Evolutionary conservation across 208 protist species (phyloP).

Genomic region (Trypanosoma mega): DNA sequence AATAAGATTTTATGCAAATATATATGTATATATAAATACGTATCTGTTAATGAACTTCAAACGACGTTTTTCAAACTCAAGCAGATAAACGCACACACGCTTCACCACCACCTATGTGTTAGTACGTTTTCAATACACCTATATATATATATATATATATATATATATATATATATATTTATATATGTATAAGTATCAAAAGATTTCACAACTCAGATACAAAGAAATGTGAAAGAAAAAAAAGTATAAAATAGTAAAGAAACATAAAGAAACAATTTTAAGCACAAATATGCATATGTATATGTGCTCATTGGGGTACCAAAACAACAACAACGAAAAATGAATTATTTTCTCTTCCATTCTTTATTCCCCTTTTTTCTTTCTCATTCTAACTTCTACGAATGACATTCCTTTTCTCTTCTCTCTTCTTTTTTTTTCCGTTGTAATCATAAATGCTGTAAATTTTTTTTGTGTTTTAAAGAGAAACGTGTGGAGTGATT

Average conservation of each 20-base stretch:
- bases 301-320: no score
- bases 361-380: not conserved
- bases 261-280: not conserved
- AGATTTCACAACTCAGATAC: not conserved
- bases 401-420: no score
- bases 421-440: no score
- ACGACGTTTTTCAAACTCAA: no score
- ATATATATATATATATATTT: slow-evolving; percentile 13
- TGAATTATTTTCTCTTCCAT: not conserved
- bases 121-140: slow-evolving; percentile 4
- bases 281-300: not conserved
- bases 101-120: no score
- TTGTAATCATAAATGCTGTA: no score
- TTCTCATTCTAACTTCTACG: no score
- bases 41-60: not conserved
- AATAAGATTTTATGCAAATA: not conserved
- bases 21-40: not conserved
- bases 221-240: not conserved
- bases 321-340: no score
- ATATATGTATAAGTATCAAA: not conserved
- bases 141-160: not conserved
- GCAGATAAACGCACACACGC: no score
- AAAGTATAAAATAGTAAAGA: not conserved
- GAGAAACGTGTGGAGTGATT: no score
- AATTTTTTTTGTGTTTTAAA: no score